These are phyloP conservation scores for Septoria petroselini DNA, from an alignment of 2,329 filamentous ascomycete species.

Conservation along the genomic window DNA sequence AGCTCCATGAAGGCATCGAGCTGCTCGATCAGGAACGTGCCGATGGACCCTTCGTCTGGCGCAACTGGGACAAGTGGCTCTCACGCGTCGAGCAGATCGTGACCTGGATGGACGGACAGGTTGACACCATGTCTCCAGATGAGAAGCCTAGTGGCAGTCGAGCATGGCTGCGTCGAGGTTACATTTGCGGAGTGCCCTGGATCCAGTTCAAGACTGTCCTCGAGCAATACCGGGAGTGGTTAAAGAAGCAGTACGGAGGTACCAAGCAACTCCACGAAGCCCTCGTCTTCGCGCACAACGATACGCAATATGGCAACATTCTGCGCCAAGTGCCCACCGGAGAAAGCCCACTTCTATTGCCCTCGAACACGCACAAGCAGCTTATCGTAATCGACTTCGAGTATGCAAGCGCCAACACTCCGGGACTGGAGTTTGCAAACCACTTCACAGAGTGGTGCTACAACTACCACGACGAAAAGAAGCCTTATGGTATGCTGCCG, in stretches of 20 bases:
- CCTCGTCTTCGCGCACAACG: conserved; percentile 95
- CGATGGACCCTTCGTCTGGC: conserved; percentile 78
- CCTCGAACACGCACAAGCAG: conserved; percentile 92
- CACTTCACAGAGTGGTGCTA: conserved; percentile 98
- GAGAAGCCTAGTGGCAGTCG: conserved; percentile 44
- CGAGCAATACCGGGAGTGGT: conserved; percentile 70
- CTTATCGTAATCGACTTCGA: conserved; percentile 98
- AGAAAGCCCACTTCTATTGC: conserved; percentile 81
- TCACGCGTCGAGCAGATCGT: conserved; percentile 61
- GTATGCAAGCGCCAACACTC: conserved; percentile 85
- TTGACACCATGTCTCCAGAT: conserved; percentile 47
- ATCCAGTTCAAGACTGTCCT: conserved; percentile 69
- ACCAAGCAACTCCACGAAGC: conserved; percentile 64
- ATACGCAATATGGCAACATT: conserved; percentile 98
- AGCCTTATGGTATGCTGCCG: conserved; percentile 62
- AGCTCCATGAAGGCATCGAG: conserved; percentile 91
- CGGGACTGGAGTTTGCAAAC: conserved; percentile 90
- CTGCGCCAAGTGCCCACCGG: conserved; percentile 68
- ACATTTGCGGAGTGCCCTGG: conserved; percentile 84
- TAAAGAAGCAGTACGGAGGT: conserved; percentile 70
- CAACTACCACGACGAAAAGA: conserved; percentile 78
- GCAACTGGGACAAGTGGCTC: conserved; percentile 93
- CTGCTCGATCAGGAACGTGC: conserved; percentile 74
- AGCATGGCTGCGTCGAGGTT: conserved; percentile 68
- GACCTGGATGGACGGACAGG: conserved; percentile 59